phyloP scores from a whole-genome alignment of 148 eudicot genomes.

The Linanthus parryae region DNA sequence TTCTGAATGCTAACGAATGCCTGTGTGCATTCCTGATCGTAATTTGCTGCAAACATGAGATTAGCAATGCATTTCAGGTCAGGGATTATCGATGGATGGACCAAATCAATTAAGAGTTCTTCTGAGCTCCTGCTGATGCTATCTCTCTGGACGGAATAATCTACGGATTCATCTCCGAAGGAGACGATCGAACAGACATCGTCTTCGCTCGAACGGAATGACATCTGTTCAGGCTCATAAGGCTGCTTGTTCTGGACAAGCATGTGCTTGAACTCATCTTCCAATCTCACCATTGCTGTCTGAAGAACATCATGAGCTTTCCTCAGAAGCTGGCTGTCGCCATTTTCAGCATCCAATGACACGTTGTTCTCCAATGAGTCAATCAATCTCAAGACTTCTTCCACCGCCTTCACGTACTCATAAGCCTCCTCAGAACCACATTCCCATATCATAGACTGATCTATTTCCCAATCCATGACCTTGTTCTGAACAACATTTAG shows the following conservation, averaged over 20 bases:
- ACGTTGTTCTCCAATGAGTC: slow-evolving; percentile 40
- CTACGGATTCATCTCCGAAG: slow-evolving; percentile 50
- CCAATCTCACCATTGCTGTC: slow-evolving; percentile 67
- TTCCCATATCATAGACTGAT: slow-evolving; percentile 76
- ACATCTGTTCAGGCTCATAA: slow-evolving; percentile 56
- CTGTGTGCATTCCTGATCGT: slow-evolving; percentile 65
- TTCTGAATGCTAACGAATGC: slow-evolving; percentile 52
- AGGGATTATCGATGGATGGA: slow-evolving; percentile 47
- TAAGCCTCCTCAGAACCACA: slow-evolving; percentile 49
- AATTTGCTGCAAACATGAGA: slow-evolving; percentile 59
- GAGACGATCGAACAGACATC: slow-evolving; percentile 40
- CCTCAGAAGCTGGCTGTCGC: slow-evolving; percentile 28
- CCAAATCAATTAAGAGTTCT: slow-evolving; percentile 51
- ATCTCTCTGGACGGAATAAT: slow-evolving; percentile 37
- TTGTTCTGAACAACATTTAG: slow-evolving; percentile 39
- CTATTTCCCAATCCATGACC: slow-evolving; percentile 57
- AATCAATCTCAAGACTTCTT: slow-evolving; percentile 44
- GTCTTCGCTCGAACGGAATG: slow-evolving; percentile 65
- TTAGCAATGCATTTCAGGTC: slow-evolving; percentile 61
- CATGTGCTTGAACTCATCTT: slow-evolving; percentile 64
- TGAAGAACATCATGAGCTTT: slow-evolving; percentile 71
- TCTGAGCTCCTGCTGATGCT: slow-evolving; percentile 40
- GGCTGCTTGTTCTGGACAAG: slow-evolving; percentile 67
- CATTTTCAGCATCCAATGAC: slow-evolving; percentile 27
- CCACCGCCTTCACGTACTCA: slow-evolving; percentile 59